phyloP scores from a whole-genome alignment of 257 asterid species.

The Scutellaria barbata region DNA sequence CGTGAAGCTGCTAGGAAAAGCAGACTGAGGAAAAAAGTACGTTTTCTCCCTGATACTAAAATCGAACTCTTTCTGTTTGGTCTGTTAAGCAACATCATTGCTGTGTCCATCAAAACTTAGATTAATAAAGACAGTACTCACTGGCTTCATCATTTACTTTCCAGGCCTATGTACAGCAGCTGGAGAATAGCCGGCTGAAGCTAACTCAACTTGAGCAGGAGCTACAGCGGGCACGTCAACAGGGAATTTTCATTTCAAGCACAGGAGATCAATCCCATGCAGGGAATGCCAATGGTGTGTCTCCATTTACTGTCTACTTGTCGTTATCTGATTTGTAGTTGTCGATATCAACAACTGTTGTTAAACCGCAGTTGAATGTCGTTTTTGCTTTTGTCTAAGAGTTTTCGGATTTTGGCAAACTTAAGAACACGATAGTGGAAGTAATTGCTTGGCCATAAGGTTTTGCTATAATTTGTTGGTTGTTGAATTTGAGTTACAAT shows the following conservation, averaged over 20 bases:
- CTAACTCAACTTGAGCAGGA: constrained; percentile 92
- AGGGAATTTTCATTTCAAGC: constrained; percentile 73
- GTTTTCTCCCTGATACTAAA: constrained; percentile 35
- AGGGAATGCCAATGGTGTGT: constrained; percentile 69
- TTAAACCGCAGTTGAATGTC: too few relatives aligned
- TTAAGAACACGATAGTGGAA: background rate
- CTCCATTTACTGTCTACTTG: constrained; percentile 17
- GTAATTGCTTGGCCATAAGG: background rate
- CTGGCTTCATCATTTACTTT: constrained; percentile 25
- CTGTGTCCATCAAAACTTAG: background rate
- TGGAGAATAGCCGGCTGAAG: constrained; percentile 93
- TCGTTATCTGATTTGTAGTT: background rate
- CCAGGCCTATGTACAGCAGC: constrained; percentile 95
- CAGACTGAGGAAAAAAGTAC: constrained; percentile 86
- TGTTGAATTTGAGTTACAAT: constrained; percentile 12
- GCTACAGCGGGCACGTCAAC: constrained; percentile 85
- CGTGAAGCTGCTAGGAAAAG: constrained; percentile 99
- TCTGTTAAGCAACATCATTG: background rate
- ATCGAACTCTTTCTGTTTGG: constrained; percentile 28
- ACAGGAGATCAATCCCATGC: constrained; percentile 76
- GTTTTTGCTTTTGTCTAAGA: too few relatives aligned
- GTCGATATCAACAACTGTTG: too few relatives aligned
- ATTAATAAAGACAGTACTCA: constrained; percentile 20
- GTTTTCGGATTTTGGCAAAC: too few relatives aligned
- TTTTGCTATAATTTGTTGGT: constrained; percentile 6